Base-by-base conservation (phyloP, 2,329 filamentous ascomycete genomes). In the Aspergillus pseudoviridinutans region DNA sequence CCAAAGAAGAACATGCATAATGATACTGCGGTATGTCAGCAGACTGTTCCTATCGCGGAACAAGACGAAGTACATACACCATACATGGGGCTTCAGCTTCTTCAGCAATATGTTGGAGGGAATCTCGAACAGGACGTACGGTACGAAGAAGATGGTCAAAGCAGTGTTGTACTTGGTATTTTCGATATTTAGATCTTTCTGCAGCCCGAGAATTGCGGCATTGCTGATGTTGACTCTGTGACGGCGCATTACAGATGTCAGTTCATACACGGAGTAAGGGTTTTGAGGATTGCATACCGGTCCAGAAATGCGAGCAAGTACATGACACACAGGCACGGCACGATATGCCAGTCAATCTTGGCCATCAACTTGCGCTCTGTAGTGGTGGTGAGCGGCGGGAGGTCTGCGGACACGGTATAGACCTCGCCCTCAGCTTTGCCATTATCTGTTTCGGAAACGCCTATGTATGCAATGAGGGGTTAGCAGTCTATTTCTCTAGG, bases 1-100 rank as follows among this genome's bases (percentile, higher is more conserved):
- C 91, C 90, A 64, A 96, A 97, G 57, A 85, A 77, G 62, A 93
- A 89, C 88, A 96, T 96, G 77, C 92, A 96, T 53, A 85, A 70
- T 3, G 88, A 86, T 25, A 96, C 76, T 79, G 56, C 4, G 50
- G 51, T 9, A 10, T 51, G 9, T 44, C 27, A 54, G 53, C 25
- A 52, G 47, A 47, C 42, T 55, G 32, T 35, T 24, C 32, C 28
- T 20, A 24, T 27, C 25, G 17, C n/a, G 17, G 7, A 42, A 32
- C 9, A 29, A 22, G 32, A 42, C 17, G 12, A 38, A 54, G 6
- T 32, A 71, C 75, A 54, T 71, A 78, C 76, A 80, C 90, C 87
- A 91, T 50, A 89, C 76, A 60, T 87, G 82, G 1, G 88, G 88
- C 61, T 80, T 83, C 55, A 88, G 77, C 58, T 75, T 80, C 77